These are phyloP conservation scores for Scleromitrula shiraiana DNA, from an alignment of 2,329 filamentous ascomycete genomes.

Conservation along the genomic window DNA sequence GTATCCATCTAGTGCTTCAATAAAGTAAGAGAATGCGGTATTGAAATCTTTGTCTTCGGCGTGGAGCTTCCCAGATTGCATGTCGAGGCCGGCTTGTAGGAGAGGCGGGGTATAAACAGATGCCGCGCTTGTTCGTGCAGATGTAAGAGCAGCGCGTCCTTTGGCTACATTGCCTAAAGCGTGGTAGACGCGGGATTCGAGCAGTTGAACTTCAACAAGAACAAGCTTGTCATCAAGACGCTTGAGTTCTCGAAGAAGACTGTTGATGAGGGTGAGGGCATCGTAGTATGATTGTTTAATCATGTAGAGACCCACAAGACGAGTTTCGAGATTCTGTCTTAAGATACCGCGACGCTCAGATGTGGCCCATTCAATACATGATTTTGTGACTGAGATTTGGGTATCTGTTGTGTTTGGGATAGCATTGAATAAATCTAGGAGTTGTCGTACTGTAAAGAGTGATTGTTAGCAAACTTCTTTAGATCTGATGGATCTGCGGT, in stretches of 20 bases:
- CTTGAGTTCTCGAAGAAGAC: conserved; percentile 91
- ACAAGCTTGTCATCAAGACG: conserved; percentile 97
- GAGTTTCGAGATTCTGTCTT: conserved; percentile 94
- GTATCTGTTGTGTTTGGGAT: conserved; percentile 93
- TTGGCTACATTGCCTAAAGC: conserved; percentile 95
- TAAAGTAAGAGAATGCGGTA: conserved; percentile 98
- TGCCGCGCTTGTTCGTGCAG: conserved; percentile 87
- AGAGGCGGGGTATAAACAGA: conserved; percentile 95
- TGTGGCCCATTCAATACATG: conserved; percentile 98
- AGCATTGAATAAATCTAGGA: conserved; percentile 88
- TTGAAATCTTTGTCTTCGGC: conserved; percentile 99
- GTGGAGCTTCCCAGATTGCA: conserved; percentile 99
- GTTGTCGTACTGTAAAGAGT: conserved; percentile 68
- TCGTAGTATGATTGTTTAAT: conserved; percentile 97
- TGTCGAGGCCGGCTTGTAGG: conserved; percentile 91
- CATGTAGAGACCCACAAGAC: conserved; percentile 91
- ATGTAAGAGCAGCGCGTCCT: conserved; percentile 87
- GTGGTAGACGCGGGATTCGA: conserved; percentile 96
- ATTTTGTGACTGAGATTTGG: conserved; percentile 92
- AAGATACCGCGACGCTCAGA: conserved; percentile 92
- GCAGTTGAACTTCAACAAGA: conserved; percentile 91
- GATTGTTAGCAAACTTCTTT: background rate
- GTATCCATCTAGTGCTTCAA: conserved; percentile 96
- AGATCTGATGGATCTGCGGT: background rate
- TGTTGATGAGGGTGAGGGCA: conserved; percentile 91